phyloP scores from a whole-genome alignment of 2,329 filamentous ascomycete genomes.

The Penicillium palitans region DNA sequence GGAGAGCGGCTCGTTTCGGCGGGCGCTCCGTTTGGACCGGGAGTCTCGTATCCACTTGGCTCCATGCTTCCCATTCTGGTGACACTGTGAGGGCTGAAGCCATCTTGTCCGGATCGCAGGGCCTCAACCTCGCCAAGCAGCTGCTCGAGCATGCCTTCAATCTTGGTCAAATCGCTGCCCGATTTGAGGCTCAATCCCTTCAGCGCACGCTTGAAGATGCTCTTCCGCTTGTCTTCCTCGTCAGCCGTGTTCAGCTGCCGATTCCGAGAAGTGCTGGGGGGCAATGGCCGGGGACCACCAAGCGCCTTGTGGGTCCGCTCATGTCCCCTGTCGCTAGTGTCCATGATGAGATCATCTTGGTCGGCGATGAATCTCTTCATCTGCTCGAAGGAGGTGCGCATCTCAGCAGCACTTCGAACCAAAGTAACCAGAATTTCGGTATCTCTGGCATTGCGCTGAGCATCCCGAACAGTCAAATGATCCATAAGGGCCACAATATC shows the following conservation, averaged over 20 bases:
- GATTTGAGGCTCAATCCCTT: constrained; percentile 87
- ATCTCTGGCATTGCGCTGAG: constrained; percentile 91
- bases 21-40: constrained; percentile 74
- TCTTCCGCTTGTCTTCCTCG: constrained; percentile 76
- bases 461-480: constrained; percentile 94
- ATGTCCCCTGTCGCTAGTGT: constrained; percentile 81
- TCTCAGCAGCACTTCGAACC: constrained; percentile 90
- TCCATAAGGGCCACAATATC: constrained; percentile 98
- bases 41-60: constrained; percentile 79
- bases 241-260: constrained; percentile 53
- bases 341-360: constrained; percentile 85
- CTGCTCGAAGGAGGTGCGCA: constrained; percentile 94
- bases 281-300: constrained; percentile 81
- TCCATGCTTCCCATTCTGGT: constrained; percentile 56
- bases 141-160: constrained; percentile 89
- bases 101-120: constrained; percentile 61
- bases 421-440: constrained; percentile 95
- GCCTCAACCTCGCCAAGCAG: constrained; percentile 89
- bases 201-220: constrained; percentile 90
- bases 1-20: constrained; percentile 69
- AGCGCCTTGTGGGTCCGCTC: constrained; percentile 82
- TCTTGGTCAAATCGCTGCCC: constrained; percentile 80
- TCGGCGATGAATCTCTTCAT: constrained; percentile 90
- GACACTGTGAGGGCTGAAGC: constrained; percentile 29
- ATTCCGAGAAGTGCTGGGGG: constrained; percentile 62